Evolutionary conservation across 306 rosid species (phyloP), one percentile per base, ranked within the genome.

Genomic region (Quercus berberidifolia): DNA sequence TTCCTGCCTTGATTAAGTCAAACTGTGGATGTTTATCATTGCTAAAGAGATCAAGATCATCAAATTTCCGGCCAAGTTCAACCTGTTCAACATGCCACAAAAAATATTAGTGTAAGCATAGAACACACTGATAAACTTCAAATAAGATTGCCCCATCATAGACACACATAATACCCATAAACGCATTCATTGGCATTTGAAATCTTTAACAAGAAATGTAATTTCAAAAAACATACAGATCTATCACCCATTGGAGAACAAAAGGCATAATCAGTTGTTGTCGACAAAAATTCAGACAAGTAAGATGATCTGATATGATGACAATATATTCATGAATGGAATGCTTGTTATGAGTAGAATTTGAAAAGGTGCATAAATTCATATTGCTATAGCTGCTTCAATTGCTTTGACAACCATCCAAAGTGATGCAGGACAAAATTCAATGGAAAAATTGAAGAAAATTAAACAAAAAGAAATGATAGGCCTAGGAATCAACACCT

Each of bases 51-150:
- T 92, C 97, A 74, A 87, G 35, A 72, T 87, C 97, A 23, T 94
- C 97, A 77, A 73, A 76, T 76, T 56, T 84, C n/a, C 91, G 90
- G 68, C 92, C 97, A 83, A 94, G 90, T 81, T 94, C 99, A 69
- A 85, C 92, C 98, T 94, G 84, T 80, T 65, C 69, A 88, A 80
- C 76, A 76, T 25, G 74, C 67, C 79, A 72, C 26, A 80, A 52
- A 79, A 78, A 62, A 73, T 55, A 76, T 71, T 55, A n/a, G 77
- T 78, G 74, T 56, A 59, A 75, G 41, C 71, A 81, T 41, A 56
- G 51, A 71, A 69, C 69, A 70, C 55, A 70, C 76, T 52, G 70
- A 76, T 52, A 72, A 38, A 60, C 55, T 49, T 35, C 28, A 77
- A 19, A 17, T 33, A 33, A 58, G 25, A 68, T 33, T 33, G 41